A percentile compares a stretch with the other conserved stretches of the same genome.
Evolutionary conservation across 495 filamentous ascomycete species (phyloP).

Genomic region (Penicillium simplicissimum): DNA sequence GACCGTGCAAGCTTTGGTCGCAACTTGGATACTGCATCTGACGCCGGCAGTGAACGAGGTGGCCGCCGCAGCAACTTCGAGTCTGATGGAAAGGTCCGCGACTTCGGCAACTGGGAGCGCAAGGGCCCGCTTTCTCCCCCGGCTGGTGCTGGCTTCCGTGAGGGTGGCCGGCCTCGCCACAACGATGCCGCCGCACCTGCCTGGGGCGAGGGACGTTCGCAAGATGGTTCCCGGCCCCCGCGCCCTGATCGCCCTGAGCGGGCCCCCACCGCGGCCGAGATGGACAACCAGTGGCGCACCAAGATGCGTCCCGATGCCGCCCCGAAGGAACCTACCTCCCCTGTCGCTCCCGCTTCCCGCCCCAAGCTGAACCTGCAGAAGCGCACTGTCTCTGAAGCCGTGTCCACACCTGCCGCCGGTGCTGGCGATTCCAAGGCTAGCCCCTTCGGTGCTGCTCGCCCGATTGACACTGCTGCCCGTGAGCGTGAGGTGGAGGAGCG

Average conservation of each 20-base stretch:
- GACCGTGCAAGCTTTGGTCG: conserved; percentile 51
- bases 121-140: conserved; percentile 86
- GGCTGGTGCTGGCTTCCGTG: conserved; percentile 52
- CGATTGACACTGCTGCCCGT: conserved; percentile 83
- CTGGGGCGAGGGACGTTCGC: conserved; percentile 82
- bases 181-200: conserved; percentile 73
- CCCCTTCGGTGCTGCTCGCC: conserved; percentile 87
- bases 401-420: conserved; percentile 46
- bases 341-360: conserved; percentile 53
- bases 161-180: conserved; percentile 68
- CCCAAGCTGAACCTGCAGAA: conserved; percentile 84
- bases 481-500: conserved; percentile 91
- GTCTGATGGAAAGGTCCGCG: conserved; percentile 80
- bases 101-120: conserved; percentile 93
- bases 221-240: conserved; percentile 81
- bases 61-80: conserved; percentile 55
- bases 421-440: conserved; percentile 73
- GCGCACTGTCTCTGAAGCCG: conserved; percentile 79
- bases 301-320: conserved; percentile 74
- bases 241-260: conserved; percentile 80
- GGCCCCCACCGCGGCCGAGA: conserved; percentile 77
- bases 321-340: conserved; percentile 62
- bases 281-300: conserved; percentile 82
- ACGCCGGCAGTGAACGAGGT: conserved; percentile 53
- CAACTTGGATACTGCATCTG: conserved; percentile 52